These are phyloP conservation scores for Powellomyces hirtus DNA, from an alignment of 192 early-diverging fungal genomes.

Conservation along the genomic window DNA sequence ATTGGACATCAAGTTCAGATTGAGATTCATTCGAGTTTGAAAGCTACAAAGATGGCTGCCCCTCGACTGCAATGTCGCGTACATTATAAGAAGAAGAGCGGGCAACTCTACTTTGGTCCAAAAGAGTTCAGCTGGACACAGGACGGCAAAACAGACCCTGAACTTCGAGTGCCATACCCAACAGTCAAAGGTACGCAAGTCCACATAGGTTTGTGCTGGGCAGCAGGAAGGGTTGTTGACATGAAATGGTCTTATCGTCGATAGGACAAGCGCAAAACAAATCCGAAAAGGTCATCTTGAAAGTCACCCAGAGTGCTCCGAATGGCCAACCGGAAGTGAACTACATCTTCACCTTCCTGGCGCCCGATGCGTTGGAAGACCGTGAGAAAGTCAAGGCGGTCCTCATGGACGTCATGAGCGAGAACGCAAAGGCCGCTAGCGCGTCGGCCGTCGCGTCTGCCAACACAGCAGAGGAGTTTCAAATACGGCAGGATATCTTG, in stretches of 20 bases:
- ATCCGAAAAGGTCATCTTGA: constrained; percentile 55
- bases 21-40: no score
- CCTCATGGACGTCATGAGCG: constrained; percentile 31
- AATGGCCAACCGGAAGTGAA: constrained; percentile 35
- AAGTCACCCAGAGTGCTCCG: constrained; percentile 41
- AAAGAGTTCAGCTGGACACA: constrained; percentile 46
- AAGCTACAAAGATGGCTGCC: constrained; percentile 5
- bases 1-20: no score
- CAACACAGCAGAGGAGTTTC: constrained; percentile 48
- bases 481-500: constrained; percentile 60
- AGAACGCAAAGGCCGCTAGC: constrained; percentile 10
- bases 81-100: neutral
- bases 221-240: no score
- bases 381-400: constrained; percentile 49
- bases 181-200: constrained; percentile 34
- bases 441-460: constrained; percentile 23
- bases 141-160: constrained; percentile 39
- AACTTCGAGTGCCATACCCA: constrained; percentile 45
- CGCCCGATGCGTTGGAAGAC: constrained; percentile 42
- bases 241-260: no score
- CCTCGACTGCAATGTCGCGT: constrained; percentile 4
- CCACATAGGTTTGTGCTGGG: no score
- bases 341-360: constrained; percentile 48
- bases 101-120: neutral
- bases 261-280: constrained; percentile 6